Evolutionary conservation across 1,139 yeast species (phyloP), one percentile per base, ranked within the genome.

Genomic region (Entelexis paramagnoliae): DNA sequence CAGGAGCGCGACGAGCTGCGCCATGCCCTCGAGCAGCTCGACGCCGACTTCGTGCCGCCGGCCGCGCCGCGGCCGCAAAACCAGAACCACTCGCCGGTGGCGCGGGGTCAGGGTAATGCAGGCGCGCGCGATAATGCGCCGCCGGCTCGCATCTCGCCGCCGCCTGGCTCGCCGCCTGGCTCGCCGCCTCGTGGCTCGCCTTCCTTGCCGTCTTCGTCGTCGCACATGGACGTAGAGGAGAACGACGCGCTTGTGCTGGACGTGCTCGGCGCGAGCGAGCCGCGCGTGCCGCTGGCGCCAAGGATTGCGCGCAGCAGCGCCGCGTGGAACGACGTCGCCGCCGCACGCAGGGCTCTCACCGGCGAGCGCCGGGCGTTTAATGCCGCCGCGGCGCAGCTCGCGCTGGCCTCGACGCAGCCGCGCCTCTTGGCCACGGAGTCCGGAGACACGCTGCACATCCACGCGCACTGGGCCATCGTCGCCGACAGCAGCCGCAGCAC

Each of bases 1-100:
- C 73, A 73, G 53, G 95, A 87, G 61, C 68, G 93, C 44, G 95
- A 87, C 60, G 89, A 82, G 51, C 83, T 86, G 1, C 72, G 73
- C 50, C 64, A 63, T 7, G 85, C 86, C 1, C 68, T 85, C 9
- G 48, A 45, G 35, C 14, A 26, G 28, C 42, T 33, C 26, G 34
- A 28, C 30, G 9, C 20, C n/a, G 9, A n/a, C 32, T 9, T 26
- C 43, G 33, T 11, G 33, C n/a, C 14, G 14, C 14, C 33, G 33
- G n/a, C 33, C 14, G 33, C 14, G 33, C 33, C 33, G 33, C 33
- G n/a, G 33, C 7, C 33, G 33, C 2, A 13, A 30, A 14, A 1
- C 14, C 14, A 10, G 38, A 20, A 35, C 40, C 14, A 19, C 16
- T 4, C n/a, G 5, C 40, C n/a, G 16, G 40, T 10, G 14, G 13